Evolutionary conservation across 495 filamentous ascomycete species (phyloP).

Genomic region (Penicillium canariense): DNA sequence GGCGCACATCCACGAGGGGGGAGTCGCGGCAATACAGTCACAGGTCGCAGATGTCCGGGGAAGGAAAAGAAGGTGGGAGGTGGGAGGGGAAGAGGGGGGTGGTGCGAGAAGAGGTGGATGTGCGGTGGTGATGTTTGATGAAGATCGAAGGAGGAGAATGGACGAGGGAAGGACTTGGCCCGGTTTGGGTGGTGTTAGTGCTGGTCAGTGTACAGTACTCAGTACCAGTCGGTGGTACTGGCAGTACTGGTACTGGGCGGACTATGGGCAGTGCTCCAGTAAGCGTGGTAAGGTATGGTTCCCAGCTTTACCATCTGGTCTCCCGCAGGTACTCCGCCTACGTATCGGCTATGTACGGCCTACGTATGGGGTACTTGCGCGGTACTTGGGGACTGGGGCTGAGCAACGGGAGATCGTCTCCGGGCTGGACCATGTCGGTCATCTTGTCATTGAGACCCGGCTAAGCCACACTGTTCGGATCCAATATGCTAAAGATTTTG

Average conservation of each 20-base stretch:
- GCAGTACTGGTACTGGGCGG: neutral
- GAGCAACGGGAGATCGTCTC: slow-evolving; percentile 21
- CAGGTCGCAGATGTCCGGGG: slow-evolving; percentile 11
- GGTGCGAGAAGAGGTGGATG: neutral
- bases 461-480: slow-evolving; percentile 2
- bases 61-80: slow-evolving; percentile 10
- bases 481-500: too few relatives aligned
- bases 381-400: slow-evolving; percentile 25
- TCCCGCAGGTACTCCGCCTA: slow-evolving; percentile 7
- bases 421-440: neutral
- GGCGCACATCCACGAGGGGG: slow-evolving; percentile 43
- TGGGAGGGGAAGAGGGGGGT: slow-evolving; percentile 10
- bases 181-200: neutral
- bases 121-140: slow-evolving; percentile 15
- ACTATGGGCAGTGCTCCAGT: too few relatives aligned
- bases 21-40: neutral
- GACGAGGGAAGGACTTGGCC: slow-evolving; percentile 18
- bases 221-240: too few relatives aligned
- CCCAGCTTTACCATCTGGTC: neutral
- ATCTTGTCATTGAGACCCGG: neutral
- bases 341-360: slow-evolving; percentile 19
- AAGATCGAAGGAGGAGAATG: slow-evolving; percentile 22
- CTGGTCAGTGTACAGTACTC: neutral
- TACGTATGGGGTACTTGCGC: slow-evolving; percentile 16
- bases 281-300: neutral